Evolutionary conservation across 2,329 filamentous ascomycete genomes (phyloP), one percentile per base, ranked within the genome.

Genomic region (Scedosporium boydii): DNA sequence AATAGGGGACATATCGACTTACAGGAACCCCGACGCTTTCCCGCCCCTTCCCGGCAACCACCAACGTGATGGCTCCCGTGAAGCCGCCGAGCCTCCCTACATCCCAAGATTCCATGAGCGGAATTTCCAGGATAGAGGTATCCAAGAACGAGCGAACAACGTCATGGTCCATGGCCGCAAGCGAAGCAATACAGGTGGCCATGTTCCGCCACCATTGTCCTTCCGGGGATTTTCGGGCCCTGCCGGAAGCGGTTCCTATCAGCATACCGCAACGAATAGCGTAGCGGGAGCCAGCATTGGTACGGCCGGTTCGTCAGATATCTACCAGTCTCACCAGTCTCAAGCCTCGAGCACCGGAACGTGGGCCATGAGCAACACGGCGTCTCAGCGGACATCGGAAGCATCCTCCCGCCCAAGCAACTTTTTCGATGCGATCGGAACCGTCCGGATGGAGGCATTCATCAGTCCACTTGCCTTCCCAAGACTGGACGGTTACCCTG

Each of bases 381-480:
- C 51, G 9, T 66, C 65, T 12, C 76, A 79, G 64, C 77, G 81
- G n/a, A 82, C 80, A 2, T 83, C 82, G 0, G 82, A 85, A 64
- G 80, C 81, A 3, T 85, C 82, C 1, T 82, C 80, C 9, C 72
- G 75, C 3, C 75, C 77, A 0, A 77, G 76, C 63, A 86, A 86
- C 72, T 93, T 95, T 76, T 95, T 95, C 70, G 92, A 96, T 68
- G 89, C 89, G 1, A 88, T 96, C 63, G 92, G 93, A 1, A 98
- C 93, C 1, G 86, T 98, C 57, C 86, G 95, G 29, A 98, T 99
- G 93, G 93, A 98, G 74, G 95, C 95, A 0, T 99, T 98, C 73
- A 96, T 99, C 67, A 86, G 80, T 68, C 85, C 85, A 0, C 72
- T 87, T 10, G 77, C 82, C 1, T 77, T 80, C 64, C 76, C 76